Conservation (phyloP, 1,284 basidiomycete species). For the Puccinia coronata region DNA sequence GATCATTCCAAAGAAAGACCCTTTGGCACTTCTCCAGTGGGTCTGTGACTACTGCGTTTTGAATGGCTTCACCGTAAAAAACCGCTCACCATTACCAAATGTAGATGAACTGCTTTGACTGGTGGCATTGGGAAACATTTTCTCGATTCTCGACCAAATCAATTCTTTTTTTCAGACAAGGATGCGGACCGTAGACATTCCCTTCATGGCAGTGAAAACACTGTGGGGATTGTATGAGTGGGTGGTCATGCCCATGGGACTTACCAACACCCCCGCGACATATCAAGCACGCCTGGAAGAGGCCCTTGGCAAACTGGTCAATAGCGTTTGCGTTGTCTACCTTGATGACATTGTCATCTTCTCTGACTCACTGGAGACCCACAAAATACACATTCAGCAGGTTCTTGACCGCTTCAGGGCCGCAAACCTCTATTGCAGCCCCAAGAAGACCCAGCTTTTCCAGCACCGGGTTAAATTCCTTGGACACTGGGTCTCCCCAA, state of each 20-base stretch:
- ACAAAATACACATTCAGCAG: neutral
- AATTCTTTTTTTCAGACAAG: slow-evolving; percentile 61
- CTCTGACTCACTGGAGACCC: neutral
- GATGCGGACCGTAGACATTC: slow-evolving; percentile 59
- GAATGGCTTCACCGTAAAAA: neutral
- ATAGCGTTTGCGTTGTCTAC: neutral
- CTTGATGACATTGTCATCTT: neutral
- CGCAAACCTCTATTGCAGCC: too few species aligned
- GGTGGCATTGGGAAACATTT: slow-evolving; percentile 54
- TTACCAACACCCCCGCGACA: slow-evolving; percentile 59
- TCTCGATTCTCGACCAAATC: slow-evolving; percentile 55
- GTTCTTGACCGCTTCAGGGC: too few species aligned
- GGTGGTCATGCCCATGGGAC: slow-evolving; percentile 62
- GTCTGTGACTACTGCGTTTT: neutral
- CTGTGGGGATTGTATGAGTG: slow-evolving; percentile 46
- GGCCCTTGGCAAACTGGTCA: slow-evolving; percentile 14
- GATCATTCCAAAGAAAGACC: slow-evolving; percentile 50
- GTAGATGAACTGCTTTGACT: neutral
- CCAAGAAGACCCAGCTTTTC: too few species aligned
- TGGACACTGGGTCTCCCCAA: too few species aligned
- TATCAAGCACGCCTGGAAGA: slow-evolving; percentile 53
- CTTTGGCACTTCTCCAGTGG: slow-evolving; percentile 50
- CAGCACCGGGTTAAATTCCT: too few species aligned
- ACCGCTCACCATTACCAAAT: slow-evolving; percentile 19
- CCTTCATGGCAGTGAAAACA: slow-evolving; percentile 60